Percentiles rank a stretch among this genome's conserved stretches.
These are phyloP conservation scores for Azolla pinnata DNA, from an alignment of 75 land plant species.

Conservation along the genomic window DNA sequence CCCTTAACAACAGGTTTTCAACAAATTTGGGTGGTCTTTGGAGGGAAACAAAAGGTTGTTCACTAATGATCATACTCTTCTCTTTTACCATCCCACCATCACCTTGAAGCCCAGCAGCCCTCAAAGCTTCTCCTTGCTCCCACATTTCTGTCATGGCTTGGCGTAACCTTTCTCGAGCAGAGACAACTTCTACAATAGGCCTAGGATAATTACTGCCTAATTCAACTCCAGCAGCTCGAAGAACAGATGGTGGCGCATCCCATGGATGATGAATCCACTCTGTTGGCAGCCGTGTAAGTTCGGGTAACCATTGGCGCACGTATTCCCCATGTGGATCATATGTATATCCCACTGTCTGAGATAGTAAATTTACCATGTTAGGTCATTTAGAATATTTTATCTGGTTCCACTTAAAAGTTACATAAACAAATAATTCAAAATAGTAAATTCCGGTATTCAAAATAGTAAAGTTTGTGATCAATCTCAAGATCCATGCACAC, in stretches of 20 bases:
- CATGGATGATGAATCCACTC: constrained; percentile 99
- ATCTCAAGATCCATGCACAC: too few species aligned
- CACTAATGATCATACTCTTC: constrained; percentile 41
- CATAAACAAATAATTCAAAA: not conserved
- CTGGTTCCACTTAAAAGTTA: not conserved
- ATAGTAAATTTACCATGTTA: too few species aligned
- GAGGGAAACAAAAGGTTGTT: too few species aligned
- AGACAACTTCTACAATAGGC: constrained; percentile 63
- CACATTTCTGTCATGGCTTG: constrained; percentile 61
- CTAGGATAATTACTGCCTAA: constrained; percentile 78
- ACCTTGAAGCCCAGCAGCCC: constrained; percentile 34
- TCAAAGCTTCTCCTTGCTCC: constrained; percentile 45
- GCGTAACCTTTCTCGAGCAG: constrained; percentile 55
- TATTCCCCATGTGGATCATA: constrained; percentile 87
- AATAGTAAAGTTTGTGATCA: too few species aligned
- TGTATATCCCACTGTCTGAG: constrained; percentile 61
- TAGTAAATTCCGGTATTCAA: too few species aligned
- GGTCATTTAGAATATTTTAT: too few species aligned
- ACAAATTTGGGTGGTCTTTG: constrained; percentile 4
- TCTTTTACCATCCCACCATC: constrained; percentile 30
- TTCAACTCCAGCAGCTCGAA: constrained; percentile 78
- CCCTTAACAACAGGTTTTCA: not conserved
- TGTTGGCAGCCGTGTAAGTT: constrained; percentile 74
- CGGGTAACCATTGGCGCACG: constrained; percentile 89
- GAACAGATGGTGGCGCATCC: constrained; percentile 70